Evolutionary conservation across 1,139 yeast species (phyloP), one percentile per base, ranked within the genome.

Genomic region (Geotrichum candidum): DNA sequence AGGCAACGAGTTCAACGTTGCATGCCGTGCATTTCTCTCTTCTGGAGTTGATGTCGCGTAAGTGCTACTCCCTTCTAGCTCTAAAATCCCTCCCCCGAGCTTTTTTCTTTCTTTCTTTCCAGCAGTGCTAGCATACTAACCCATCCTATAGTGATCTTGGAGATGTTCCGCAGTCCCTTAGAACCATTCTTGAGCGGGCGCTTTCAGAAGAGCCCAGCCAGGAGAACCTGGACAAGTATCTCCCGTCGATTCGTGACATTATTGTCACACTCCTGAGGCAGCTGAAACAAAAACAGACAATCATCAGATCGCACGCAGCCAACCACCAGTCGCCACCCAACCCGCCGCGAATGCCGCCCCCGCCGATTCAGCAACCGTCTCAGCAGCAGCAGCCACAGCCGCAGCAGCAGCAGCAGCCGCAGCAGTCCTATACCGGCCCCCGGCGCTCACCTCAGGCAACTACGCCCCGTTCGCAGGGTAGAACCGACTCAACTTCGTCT

Each of bases 1-100:
- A 50, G 99, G 99, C 0, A 94, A 94, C 72, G 97, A 94, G 74
- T 95, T 91, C 77, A 86, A 95, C 68, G 84, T 90, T 1, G 91
- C 96, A 0, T 85, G 94, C 23, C 82, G 90, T 65, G 87, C 90
- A 1, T 88, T 89, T 70, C 76, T 83, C 15, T 79, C 79, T 54
- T 85, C 88, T 0, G 91, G 91, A 0, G 83, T 89, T 2, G 88
- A 86, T 65, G 86, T 85, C 15, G 68, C 72, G 67, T 70, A 63
- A 33, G 69, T 64, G 11, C 31, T 27, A 25, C 23, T 23, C 15
- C 6, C 18, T 51, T 54, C 48, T 45, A n/a, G 9, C 23, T 45
- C 48, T 45, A 7, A n/a, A n/a, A 4, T 9, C 22, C 48, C 22
- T 41, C 9, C 22, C 10, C 10, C 48, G 18, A 18, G 18, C 18